These are phyloP conservation scores for Globisporangium splendens DNA, from an alignment of 352 stramenopile species.

Conservation along the genomic window DNA sequence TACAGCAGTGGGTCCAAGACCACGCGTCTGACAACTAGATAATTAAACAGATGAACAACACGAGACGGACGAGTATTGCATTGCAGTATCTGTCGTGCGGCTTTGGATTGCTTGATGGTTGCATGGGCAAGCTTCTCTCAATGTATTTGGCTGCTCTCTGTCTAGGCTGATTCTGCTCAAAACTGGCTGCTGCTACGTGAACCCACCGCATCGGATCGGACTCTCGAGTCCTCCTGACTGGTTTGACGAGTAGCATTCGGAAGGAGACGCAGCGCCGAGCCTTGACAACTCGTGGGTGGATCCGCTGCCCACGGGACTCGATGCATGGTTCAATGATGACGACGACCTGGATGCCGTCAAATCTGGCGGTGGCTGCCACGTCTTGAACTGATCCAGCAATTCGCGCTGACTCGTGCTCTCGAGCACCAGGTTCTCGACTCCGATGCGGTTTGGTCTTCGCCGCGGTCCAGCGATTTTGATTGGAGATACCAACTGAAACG, in stretches of 20 bases:
- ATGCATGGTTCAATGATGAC: neutral
- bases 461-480: slow-evolving; percentile 25
- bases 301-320: neutral
- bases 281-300: neutral
- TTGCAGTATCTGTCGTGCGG: neutral
- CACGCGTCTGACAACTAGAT: slow-evolving; percentile 26
- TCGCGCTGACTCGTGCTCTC: slow-evolving; percentile 46
- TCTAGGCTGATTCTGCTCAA: neutral
- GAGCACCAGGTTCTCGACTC: slow-evolving; percentile 40
- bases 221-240: neutral
- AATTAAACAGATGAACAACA: no score
- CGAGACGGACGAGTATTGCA: neutral
- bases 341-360: neutral
- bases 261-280: no score
- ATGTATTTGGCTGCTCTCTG: neutral
- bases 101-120: neutral
- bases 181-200: slow-evolving; percentile 9
- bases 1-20: slow-evolving; percentile 89
- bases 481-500: slow-evolving; percentile 29
- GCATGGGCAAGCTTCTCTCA: neutral
- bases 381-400: slow-evolving; percentile 57
- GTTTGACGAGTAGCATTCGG: no score
- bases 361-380: slow-evolving; percentile 14
- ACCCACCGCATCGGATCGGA: slow-evolving; percentile 29
- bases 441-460: slow-evolving; percentile 15